These are phyloP conservation scores for Fusarium nematophilum DNA, from an alignment of 2,329 filamentous ascomycete genomes.

Conservation along the genomic window DNA sequence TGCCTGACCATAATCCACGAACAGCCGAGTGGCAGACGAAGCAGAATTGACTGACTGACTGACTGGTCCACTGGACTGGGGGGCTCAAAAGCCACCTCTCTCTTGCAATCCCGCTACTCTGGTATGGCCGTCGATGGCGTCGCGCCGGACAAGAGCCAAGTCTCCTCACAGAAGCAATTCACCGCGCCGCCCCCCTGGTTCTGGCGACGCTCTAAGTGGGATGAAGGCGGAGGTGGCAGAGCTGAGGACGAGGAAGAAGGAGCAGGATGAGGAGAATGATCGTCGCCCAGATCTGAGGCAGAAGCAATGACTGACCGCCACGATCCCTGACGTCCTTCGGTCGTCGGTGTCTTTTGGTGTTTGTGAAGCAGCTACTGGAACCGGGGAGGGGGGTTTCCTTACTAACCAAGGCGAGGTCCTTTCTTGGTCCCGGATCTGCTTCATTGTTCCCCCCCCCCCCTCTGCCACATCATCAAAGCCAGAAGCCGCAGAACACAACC, in stretches of 20 bases:
- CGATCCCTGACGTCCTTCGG: conserved; percentile 21
- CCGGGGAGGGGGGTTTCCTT: not conserved
- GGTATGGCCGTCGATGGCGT: conserved; percentile 12
- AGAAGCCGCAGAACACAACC: not conserved
- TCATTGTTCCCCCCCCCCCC: not conserved
- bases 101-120: conserved; percentile 1
- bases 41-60: too few species aligned
- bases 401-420: too few species aligned
- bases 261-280: conserved; percentile 23
- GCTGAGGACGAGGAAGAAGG: conserved; percentile 12
- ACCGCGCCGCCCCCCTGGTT: not conserved
- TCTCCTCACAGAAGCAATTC: conserved; percentile 5
- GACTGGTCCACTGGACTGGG: too few species aligned
- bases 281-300: conserved; percentile 30
- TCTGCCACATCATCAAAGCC: conserved; percentile 7
- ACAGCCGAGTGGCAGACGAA: too few species aligned
- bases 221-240: conserved; percentile 1
- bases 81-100: not conserved
- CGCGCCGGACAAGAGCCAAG: conserved; percentile 8
- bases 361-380: not conserved
- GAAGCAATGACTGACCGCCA: conserved; percentile 12
- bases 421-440: conserved; percentile 1
- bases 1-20: too few species aligned
- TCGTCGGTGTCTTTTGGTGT: not conserved
- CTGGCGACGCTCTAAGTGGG: not conserved